Evolutionary conservation across 2,329 filamentous ascomycete species (phyloP), one percentile per base, ranked within the genome.

Genomic region (Cytospora mali): DNA sequence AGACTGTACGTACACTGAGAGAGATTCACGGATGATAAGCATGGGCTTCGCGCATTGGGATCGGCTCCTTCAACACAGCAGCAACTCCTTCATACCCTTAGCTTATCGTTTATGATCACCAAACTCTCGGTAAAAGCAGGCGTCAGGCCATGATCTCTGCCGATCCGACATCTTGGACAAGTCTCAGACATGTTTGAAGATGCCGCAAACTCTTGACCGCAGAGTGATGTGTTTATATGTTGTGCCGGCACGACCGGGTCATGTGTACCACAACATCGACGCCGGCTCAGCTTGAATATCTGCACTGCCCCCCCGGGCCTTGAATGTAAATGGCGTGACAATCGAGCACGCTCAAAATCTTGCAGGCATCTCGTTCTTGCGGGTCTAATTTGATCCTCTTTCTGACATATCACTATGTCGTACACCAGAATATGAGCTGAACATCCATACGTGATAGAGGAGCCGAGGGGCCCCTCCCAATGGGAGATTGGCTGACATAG

Each of bases 101-200:
- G 55, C 51, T 46, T 46, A 46, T 46, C 42, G 35, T 29, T 62
- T 58, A 58, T 49, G 54, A 61, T 53, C 53, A 57, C 53, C n/a
- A n/a, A n/a, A 29, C 35, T 33, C 31, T 61, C 54, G 48, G 58
- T 64, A 52, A 48, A n/a, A 51, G 54, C 57, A 54, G 58, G 35
- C 28, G 23, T 21, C 33, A 55, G 35, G 35, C 23, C 53, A 29
- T 58, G 21, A 50, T 42, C 23, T 35, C 33, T 42, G 58, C 54
- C 25, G 55, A 64, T 55, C 53, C 31, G 28, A 49, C 50, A 21
- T 29, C 46, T 48, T 16, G 13, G 57, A 49, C 33, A 27, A n/a
- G 35, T 53, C 49, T 42, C 53, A 64, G 62, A 64, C 62, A 62
- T 11, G 49, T 52, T 53, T 21, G 48, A n/a, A 33, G 50, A 14